Conservation (phyloP, 495 filamentous ascomycete genomes). For the Penicillium herquei region DNA sequence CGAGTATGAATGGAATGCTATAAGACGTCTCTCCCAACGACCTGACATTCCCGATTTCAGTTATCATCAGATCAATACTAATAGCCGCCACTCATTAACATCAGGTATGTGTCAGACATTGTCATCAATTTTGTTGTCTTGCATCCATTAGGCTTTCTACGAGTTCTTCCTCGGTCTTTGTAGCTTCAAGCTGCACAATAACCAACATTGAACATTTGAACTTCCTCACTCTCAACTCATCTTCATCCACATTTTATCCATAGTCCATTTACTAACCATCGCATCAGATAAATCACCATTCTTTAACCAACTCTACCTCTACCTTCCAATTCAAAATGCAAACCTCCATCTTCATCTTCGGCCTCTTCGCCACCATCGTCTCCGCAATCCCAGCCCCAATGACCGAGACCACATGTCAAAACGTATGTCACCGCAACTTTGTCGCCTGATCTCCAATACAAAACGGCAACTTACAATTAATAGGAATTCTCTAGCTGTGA, state of each 20-base stretch:
- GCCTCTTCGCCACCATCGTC: slow-evolving; percentile 17
- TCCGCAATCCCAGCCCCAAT: slow-evolving; percentile 14
- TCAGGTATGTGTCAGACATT: not conserved
- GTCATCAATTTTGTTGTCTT: too few relatives aligned
- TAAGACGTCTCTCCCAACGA: slow-evolving; percentile 19
- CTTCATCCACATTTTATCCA: not conserved
- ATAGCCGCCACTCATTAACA: not conserved
- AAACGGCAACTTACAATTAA: not conserved
- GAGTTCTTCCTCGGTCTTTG: not conserved
- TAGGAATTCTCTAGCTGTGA: slow-evolving; percentile 5
- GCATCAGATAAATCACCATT: too few relatives aligned
- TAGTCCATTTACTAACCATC: too few relatives aligned
- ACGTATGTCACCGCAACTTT: slow-evolving; percentile 4
- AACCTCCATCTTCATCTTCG: slow-evolving; percentile 13
- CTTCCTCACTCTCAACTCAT: not conserved
- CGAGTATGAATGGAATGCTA: slow-evolving; percentile 13
- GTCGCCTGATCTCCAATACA: not conserved
- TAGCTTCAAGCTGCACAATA: not conserved
- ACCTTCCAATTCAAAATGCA: slow-evolving; percentile 14
- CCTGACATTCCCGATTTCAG: slow-evolving; percentile 7
- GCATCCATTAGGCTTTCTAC: too few relatives aligned
- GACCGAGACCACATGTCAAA: slow-evolving; percentile 3
- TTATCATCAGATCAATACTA: not conserved
- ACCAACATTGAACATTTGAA: too few relatives aligned
- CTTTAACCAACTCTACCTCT: too few relatives aligned